A percentile compares a stretch with the other conserved stretches of the same genome.
Conservation (phyloP, 169 alveolate genomes). For the Eimeria praecox region DNA sequence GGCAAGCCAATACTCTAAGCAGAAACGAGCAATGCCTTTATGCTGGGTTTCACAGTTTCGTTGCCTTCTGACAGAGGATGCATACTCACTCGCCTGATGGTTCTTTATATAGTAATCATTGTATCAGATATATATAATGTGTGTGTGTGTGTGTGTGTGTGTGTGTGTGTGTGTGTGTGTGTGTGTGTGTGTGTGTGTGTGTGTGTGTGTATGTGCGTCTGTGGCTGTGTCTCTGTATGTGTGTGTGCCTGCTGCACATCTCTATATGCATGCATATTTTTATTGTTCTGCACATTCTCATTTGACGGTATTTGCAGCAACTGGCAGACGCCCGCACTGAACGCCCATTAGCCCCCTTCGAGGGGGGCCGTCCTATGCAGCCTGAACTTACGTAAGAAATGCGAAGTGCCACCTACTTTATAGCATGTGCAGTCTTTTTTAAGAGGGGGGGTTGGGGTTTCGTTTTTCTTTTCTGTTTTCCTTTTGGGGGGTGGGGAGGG, state of each 20-base stretch:
- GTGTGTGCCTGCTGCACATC: too few relatives aligned
- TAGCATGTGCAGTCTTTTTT: too few relatives aligned
- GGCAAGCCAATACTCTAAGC: slow-evolving; percentile 1
- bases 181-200: not conserved
- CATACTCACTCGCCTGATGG: too few relatives aligned
- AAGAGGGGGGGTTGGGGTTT: too few relatives aligned
- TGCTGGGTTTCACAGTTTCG: not conserved
- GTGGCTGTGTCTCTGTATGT: too few relatives aligned
- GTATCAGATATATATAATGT: not conserved
- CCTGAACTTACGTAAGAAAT: not conserved
- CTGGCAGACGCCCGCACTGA: slow-evolving; percentile 64
- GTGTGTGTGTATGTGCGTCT: too few relatives aligned
- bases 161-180: not conserved
- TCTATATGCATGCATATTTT: not conserved
- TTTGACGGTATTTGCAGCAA: slow-evolving; percentile 43
- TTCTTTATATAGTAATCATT: not conserved
- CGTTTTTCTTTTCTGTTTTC: too few relatives aligned
- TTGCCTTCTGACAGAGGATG: not conserved
- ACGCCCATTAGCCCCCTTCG: not conserved
- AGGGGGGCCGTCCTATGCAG: not conserved
- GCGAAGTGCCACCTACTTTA: not conserved
- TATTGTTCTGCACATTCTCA: not conserved
- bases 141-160: too few relatives aligned
- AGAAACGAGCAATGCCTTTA: not conserved
- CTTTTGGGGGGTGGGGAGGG: too few relatives aligned